Evolutionary conservation across 148 eudicot species (phyloP).

Genomic region (Simmondsia chinensis): DNA sequence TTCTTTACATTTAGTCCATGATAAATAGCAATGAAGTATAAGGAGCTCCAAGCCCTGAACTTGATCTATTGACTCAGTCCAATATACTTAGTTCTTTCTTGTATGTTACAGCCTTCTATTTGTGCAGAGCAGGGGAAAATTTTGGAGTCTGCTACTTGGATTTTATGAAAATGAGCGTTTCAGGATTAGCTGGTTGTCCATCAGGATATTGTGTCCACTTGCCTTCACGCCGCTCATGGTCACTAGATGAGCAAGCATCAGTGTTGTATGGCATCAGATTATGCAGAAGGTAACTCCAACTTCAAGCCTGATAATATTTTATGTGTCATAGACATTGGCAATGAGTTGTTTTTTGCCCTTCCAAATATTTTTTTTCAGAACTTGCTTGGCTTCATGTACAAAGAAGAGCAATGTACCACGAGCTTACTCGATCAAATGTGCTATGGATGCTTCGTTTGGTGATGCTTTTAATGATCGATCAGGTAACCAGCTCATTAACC

Average conservation of each 20-base stretch:
- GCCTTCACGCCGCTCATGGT: slow-evolving; percentile 23
- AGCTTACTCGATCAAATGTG: slow-evolving; percentile 24
- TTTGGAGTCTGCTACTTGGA: slow-evolving; percentile 2
- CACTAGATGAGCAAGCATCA: slow-evolving; percentile 14
- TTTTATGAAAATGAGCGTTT: slow-evolving; percentile 26
- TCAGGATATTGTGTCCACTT: slow-evolving; percentile 38
- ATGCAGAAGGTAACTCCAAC: slow-evolving; percentile 10
- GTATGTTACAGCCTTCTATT: neutral
- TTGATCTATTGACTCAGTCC: too few species aligned
- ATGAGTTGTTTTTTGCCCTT: slow-evolving; percentile 7
- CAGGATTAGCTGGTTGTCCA: slow-evolving; percentile 44
- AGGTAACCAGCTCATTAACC: slow-evolving; percentile 25
- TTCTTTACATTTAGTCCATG: too few species aligned
- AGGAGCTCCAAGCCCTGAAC: too few species aligned
- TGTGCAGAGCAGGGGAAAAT: neutral
- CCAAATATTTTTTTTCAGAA: slow-evolving; percentile 23
- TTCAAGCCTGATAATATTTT: slow-evolving; percentile 1
- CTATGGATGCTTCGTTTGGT: slow-evolving; percentile 82
- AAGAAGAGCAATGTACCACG: slow-evolving; percentile 15
- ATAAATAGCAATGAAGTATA: too few species aligned
- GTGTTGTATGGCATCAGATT: slow-evolving; percentile 13
- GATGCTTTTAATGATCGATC: slow-evolving; percentile 40
- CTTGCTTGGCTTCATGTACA: slow-evolving; percentile 19
- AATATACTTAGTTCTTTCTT: too few species aligned
- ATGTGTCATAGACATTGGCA: neutral